These are phyloP conservation scores for Gaultheria prostrata DNA, from an alignment of 148 eudicot genomes.

Conservation along the genomic window DNA sequence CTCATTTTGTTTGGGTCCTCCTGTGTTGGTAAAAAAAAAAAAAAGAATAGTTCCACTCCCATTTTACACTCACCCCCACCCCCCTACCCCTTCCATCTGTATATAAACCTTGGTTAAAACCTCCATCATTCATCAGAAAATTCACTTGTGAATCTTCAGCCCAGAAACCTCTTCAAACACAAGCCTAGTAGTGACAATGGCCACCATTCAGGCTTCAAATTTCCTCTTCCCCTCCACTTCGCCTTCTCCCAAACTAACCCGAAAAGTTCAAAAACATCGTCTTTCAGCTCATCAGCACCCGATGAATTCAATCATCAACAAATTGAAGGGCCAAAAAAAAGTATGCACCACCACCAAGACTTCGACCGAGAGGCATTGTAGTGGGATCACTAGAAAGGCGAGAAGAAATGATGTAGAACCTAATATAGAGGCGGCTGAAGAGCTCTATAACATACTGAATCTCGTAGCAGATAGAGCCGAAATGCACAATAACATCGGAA, in stretches of 20 bases:
- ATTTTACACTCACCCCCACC: neutral
- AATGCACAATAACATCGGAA: constrained; percentile 17
- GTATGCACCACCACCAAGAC: neutral
- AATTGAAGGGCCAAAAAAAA: neutral
- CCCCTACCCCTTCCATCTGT: neutral
- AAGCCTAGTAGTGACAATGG: neutral
- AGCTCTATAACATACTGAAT: constrained; percentile 11
- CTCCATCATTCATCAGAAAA: neutral
- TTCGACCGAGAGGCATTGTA: neutral
- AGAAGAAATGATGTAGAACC: neutral
- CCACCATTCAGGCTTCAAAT: neutral
- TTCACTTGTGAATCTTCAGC: neutral
- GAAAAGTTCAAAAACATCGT: neutral
- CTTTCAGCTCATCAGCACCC: neutral
- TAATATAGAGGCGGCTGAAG: neutral
- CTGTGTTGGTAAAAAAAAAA: too few species aligned
- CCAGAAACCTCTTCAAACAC: neutral
- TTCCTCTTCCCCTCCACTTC: neutral
- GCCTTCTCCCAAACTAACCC: neutral
- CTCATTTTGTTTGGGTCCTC: too few species aligned
- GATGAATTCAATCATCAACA: too few species aligned
- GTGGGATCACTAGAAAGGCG: neutral
- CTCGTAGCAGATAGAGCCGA: constrained; percentile 15
- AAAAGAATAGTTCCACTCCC: neutral
- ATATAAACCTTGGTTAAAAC: neutral